Evolutionary conservation across 2,329 filamentous ascomycete genomes (phyloP).

Genomic region (Diaporthe humulicola): DNA sequence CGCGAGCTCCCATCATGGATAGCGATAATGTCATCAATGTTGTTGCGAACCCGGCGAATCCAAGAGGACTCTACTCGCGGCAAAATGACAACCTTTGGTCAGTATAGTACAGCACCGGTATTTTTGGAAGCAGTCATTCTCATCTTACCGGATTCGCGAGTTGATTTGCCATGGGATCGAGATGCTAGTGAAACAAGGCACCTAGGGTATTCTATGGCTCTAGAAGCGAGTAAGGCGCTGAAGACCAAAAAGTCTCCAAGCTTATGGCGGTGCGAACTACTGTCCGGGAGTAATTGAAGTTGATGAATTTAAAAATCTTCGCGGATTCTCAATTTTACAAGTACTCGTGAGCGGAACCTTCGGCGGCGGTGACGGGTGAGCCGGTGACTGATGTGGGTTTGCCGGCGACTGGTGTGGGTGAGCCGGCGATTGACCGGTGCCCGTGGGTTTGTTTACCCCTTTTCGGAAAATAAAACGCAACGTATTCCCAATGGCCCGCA

Average conservation of each 20-base stretch:
- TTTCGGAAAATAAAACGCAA: background rate
- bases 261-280: background rate
- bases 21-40: background rate
- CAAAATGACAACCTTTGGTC: background rate
- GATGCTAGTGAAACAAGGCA: background rate
- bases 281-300: background rate
- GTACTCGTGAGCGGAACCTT: background rate
- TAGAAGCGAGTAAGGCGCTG: background rate
- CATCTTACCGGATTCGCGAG: background rate
- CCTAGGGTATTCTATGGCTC: background rate
- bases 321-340: background rate
- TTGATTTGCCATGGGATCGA: background rate
- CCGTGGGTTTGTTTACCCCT: background rate
- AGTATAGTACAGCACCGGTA: background rate
- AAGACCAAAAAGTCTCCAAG: background rate
- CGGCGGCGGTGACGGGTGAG: background rate
- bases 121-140: background rate
- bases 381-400: background rate
- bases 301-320: background rate
- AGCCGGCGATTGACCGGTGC: too few species aligned
- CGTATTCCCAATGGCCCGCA: background rate
- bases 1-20: slow-evolving; percentile 1
- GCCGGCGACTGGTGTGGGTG: background rate
- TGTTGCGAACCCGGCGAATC: slow-evolving; percentile 4
- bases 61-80: background rate